Base-by-base conservation (phyloP, 2,329 filamentous ascomycete species). In the Colletotrichum coccodes region DNA sequence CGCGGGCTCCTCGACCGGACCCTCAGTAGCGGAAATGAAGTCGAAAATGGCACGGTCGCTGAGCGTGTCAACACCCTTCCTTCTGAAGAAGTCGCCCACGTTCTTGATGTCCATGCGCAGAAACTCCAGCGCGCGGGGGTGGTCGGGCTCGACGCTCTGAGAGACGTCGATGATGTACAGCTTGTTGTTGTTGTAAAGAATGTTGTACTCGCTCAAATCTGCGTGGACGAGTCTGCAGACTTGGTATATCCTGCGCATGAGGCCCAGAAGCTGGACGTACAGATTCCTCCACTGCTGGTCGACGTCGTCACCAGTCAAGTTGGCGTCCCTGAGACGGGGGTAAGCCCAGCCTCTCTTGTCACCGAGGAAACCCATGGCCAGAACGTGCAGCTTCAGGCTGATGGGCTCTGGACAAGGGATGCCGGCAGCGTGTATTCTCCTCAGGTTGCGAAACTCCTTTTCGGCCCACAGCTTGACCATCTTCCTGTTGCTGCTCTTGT, bases 401-500 rank as follows among this genome's bases (percentile, higher is more conserved):
- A 98, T 85, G 3, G 96, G 95, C 77, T 97, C 94, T 0, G 96
- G 96, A 73, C 93, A 97, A 6, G 94, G 92, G 62, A 99, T 97
- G 8, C 93, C 94, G 8, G 95, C 92, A 6, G 89, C 84, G 79
- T 97, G 85, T 71, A 99, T 91, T 64, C 96, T 88, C 73, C 94
- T 91, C 76, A 99, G 81, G 81, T 99, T 99, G 47, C 96, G 90
- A 84, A 97, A 97, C 82, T 99, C 96, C 82, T 99, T 99, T 82
- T 99, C 95, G 0, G 97, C 97, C 96, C 96, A 99, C 28, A 98
- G 86, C 81, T 97, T 97, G 73, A 99, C 95, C 95, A 98, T 98
- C 73, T 95, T 94, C 56, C 95, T 90, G 83, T 94, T 97, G 82
- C 94, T 97, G 73, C 92, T 92, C 85, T 98, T 98, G 82, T 95